These are phyloP conservation scores for Glycyrrhiza uralensis DNA, from an alignment of 306 rosid genomes.

Conservation along the genomic window DNA sequence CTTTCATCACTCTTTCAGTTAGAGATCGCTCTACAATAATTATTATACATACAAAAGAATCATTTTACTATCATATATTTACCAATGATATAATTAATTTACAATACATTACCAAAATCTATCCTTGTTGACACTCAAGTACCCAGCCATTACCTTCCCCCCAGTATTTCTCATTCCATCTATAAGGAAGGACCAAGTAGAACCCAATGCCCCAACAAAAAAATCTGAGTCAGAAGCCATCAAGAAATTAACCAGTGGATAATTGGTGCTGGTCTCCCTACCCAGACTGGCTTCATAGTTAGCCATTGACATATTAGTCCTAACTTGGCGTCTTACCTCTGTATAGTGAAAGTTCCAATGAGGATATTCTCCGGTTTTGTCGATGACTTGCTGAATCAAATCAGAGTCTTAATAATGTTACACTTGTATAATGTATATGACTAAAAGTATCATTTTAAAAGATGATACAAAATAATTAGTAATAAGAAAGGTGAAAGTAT, in stretches of 20 bases:
- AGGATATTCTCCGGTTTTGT: constrained; percentile 49
- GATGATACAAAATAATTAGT: background rate
- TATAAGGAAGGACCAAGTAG: constrained; percentile 86
- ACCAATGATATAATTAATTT: constrained; percentile 20
- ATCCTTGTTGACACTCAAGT: constrained; percentile 89
- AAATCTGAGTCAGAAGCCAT: constrained; percentile 90
- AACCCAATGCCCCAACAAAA: constrained; percentile 86
- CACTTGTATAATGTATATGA: background rate
- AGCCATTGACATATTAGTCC: constrained; percentile 62
- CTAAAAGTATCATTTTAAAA: background rate
- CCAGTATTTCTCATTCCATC: constrained; percentile 99
- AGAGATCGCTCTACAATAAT: constrained; percentile 3
- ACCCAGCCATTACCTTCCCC: constrained; percentile 93
- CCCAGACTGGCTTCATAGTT: constrained; percentile 70
- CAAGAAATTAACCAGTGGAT: constrained; percentile 89
- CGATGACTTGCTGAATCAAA: constrained; percentile 63
- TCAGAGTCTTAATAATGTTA: background rate
- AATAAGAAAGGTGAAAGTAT: background rate
- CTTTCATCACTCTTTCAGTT: background rate
- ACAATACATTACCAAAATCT: constrained; percentile 70
- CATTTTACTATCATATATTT: background rate
- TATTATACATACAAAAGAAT: constrained; percentile 16
- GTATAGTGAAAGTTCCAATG: constrained; percentile 72
- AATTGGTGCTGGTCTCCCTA: constrained; percentile 74
- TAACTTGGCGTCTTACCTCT: constrained; percentile 57